Percentiles rank a stretch among this genome's conserved stretches.
phyloP scores from a whole-genome alignment of 1,284 basidiomycete species.

The Sutorius eximius region DNA sequence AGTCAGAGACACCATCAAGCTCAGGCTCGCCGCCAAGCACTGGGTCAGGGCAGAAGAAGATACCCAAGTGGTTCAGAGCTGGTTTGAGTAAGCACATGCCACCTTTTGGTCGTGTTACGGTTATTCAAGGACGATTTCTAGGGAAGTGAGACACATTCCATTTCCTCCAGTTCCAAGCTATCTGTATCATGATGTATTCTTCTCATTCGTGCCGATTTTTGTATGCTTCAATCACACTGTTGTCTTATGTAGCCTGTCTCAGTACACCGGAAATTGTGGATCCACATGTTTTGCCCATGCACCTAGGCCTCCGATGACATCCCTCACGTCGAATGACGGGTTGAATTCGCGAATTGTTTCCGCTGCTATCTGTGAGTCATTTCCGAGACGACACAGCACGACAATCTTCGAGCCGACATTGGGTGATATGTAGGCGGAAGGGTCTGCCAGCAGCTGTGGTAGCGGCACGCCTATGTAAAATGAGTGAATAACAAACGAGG shows the following conservation, averaged over 20 bases:
- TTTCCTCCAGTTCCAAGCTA: neutral
- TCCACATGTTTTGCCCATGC: constrained; percentile 79
- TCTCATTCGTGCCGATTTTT: constrained; percentile 4
- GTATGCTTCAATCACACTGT: constrained; percentile 1
- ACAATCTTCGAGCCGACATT: constrained; percentile 38
- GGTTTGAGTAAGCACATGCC: constrained; percentile 46
- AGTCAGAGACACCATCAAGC: constrained; percentile 27
- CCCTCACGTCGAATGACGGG: constrained; percentile 47
- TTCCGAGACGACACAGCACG: constrained; percentile 86
- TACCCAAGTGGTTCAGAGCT: constrained; percentile 73
- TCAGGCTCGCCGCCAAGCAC: constrained; percentile 12
- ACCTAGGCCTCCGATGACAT: constrained; percentile 77
- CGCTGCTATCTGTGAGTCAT: constrained; percentile 90
- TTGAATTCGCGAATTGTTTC: constrained; percentile 52
- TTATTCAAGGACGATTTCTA: constrained; percentile 11
- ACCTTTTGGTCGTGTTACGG: neutral
- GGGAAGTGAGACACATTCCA: constrained; percentile 22
- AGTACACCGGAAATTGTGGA: constrained; percentile 77
- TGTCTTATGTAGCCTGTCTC: constrained; percentile 22
- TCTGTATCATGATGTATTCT: constrained; percentile 7
- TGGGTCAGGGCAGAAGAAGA: constrained; percentile 50
- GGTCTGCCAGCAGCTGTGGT: constrained; percentile 57
- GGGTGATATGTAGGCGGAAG: constrained; percentile 40
- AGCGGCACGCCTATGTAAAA: constrained; percentile 64
- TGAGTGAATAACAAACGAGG: neutral